Base-by-base conservation (phyloP, 306 rosid species). In the Acacia confusa region DNA sequence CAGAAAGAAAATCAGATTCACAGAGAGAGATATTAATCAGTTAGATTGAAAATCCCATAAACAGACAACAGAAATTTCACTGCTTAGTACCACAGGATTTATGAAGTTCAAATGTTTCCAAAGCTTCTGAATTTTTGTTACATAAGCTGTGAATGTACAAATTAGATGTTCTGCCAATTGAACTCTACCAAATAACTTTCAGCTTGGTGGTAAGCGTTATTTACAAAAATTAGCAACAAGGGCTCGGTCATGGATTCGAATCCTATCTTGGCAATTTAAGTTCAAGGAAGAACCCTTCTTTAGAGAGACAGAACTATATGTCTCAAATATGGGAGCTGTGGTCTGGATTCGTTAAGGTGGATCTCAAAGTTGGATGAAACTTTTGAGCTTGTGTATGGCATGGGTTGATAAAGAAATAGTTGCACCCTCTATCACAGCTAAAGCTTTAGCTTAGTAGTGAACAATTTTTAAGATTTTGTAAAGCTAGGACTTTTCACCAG, bases 111-210 rank as follows among this genome's bases (percentile, higher is more conserved):
- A 32, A 44, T 71, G 57, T 20, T 36, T 55, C 24, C 67, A 77
- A 55, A 60, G 45, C 36, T 36, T 57, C 30, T 20, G 28, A 57
- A 2, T 22, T 57, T 57, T n/a, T 8, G 15, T 57, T 45, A 47
- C 53, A 72, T 74, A 66, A 61, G 64, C 38, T 45, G 75, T n/a
- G 48, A 47, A 74, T 69, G 78, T 47, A 60, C 69, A 78, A 78
- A 75, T 36, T 65, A 84, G 20, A 57, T 53, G 32, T 44, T 69
- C 61, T 32, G 47, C 55, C 68, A 45, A 58, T 53, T 60, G 17
- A 24, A 25, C 34, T 32, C 34, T 60, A 24, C 32, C 65, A 2
- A 24, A 24, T 60, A 24, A 25, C 16, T 60, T 24, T 60, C 11
- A 12, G 66, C 66, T 55, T 55, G 14, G 13, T n/a, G 15, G 28